Evolutionary conservation across 148 eudicot genomes (phyloP), one percentile per base, ranked within the genome.

Genomic region (Dianthus caryophyllus): DNA sequence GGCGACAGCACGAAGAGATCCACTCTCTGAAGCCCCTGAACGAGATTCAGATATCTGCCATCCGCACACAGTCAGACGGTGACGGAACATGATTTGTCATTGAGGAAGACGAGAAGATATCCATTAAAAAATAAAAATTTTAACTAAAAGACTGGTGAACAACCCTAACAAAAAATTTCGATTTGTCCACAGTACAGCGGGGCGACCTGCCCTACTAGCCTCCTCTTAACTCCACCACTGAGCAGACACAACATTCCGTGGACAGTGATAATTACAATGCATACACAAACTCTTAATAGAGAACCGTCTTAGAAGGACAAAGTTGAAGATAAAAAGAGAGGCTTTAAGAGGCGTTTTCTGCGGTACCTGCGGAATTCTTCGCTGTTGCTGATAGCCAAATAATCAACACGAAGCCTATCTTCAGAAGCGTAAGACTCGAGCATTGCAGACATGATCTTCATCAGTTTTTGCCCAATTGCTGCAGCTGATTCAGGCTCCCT

Each of bases 351-450:
- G 27, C 3, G 3, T 21, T 47, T 53, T 11, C 14, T 56, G 16
- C 50, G 24, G 24, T 78, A 90, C 98, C 98, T 89, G 24, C 98
- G 72, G 21, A 93, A 93, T 80, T 89, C 98, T 77, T 93, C 98
- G 47, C 96, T 89, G 62, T 85, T 89, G 79, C 96, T 89, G 73
- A 93, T 89, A 60, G 90, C 85, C 20, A 76, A 46, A 61, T 87
- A 93, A 80, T 93, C 84, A 46, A 93, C 76, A 71, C 77, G 84
- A 12, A 36, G 61, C 52, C 87, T 65, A 52, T 89, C 95, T 62
- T 93, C 90, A 25, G 96, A 89, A 53, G 96, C 91, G 73, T 83
- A 93, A 27, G 96, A 84, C 78, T 93, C 98, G 26, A 93, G 84
- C 66, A 93, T 82, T 60, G 96, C 98, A 64, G 78, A 87, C 89